Evolutionary conservation across 73 alveolate genomes (phyloP).

Genomic region (Symbiodinium pilosum): DNA sequence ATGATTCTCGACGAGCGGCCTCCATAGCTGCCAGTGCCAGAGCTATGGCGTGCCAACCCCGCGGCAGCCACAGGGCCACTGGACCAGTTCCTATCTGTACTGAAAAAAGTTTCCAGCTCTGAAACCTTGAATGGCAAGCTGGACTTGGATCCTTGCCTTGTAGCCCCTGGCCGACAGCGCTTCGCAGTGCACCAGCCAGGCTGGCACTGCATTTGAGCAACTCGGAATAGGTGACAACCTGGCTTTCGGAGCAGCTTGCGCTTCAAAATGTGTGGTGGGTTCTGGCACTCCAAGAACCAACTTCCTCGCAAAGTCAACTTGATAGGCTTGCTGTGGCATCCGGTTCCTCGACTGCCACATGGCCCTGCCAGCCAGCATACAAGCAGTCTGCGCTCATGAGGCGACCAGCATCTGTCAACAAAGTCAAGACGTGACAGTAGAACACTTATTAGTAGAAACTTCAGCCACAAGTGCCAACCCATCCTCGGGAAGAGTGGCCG

Average conservation of each 20-base stretch:
- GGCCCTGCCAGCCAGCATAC: slow-evolving; percentile 1
- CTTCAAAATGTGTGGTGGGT: too few species aligned
- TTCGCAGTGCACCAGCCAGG: slow-evolving; percentile 3
- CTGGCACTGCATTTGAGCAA: neutral
- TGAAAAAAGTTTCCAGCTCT: too few species aligned
- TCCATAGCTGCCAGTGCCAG: slow-evolving; percentile 85
- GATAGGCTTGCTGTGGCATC: neutral
- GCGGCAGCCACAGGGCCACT: slow-evolving; percentile 62
- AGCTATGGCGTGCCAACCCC: neutral
- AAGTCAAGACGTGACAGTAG: too few species aligned
- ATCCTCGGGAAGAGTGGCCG: slow-evolving; percentile 28
- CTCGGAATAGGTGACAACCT: slow-evolving; percentile 22
- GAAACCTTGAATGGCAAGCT: neutral
- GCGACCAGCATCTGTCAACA: too few species aligned
- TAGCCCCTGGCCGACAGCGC: neutral
- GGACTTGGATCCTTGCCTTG: neutral
- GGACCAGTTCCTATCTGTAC: slow-evolving; percentile 36
- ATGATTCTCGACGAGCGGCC: neutral
- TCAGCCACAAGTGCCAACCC: neutral
- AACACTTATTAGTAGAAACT: too few species aligned
- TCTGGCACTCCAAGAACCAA: neutral
- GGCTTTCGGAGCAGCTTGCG: neutral
- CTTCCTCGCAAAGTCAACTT: neutral
- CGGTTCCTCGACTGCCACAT: slow-evolving; percentile 64
- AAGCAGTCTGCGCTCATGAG: too few species aligned